Evolutionary conservation across 129 eudicot species (phyloP).

Genomic region (Flaveria bidentis): DNA sequence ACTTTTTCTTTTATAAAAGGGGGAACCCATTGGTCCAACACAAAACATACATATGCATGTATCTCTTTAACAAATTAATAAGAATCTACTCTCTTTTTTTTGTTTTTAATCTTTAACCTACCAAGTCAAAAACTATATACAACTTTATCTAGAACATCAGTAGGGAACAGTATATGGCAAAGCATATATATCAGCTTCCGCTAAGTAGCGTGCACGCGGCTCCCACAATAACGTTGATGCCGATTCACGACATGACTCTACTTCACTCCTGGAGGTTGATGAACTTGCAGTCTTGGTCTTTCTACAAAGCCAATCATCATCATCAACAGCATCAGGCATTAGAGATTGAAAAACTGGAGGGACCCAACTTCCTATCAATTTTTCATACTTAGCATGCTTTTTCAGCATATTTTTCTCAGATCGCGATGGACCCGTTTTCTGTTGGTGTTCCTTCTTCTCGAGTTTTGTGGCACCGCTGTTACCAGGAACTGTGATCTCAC

Average conservation of each 20-base stretch:
- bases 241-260: slow-evolving; percentile 22
- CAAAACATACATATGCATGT: not conserved
- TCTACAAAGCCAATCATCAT: slow-evolving; percentile 54
- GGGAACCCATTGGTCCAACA: not conserved
- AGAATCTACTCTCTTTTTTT: slow-evolving; percentile 5
- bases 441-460: slow-evolving; percentile 17
- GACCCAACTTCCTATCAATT: slow-evolving; percentile 43
- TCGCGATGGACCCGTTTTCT: slow-evolving; percentile 12
- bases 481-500: not conserved
- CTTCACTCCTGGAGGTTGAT: not conserved
- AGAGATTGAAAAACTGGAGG: slow-evolving; percentile 28
- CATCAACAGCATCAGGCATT: slow-evolving; percentile 32
- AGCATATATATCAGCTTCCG: slow-evolving; percentile 59
- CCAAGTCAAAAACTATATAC: slow-evolving; percentile 30
- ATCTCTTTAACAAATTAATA: slow-evolving; percentile 25
- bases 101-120: slow-evolving; percentile 6
- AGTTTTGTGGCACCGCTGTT: not conserved
- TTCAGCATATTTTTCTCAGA: slow-evolving; percentile 35
- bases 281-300: slow-evolving; percentile 14
- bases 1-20: not conserved
- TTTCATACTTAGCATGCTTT: slow-evolving; percentile 22
- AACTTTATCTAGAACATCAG: slow-evolving; percentile 28
- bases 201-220: slow-evolving; percentile 54
- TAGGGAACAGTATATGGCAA: slow-evolving; percentile 72
- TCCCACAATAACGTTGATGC: slow-evolving; percentile 25